These are phyloP conservation scores for Xylaria intraflava DNA, from an alignment of 495 filamentous ascomycete species.

Conservation along the genomic window DNA sequence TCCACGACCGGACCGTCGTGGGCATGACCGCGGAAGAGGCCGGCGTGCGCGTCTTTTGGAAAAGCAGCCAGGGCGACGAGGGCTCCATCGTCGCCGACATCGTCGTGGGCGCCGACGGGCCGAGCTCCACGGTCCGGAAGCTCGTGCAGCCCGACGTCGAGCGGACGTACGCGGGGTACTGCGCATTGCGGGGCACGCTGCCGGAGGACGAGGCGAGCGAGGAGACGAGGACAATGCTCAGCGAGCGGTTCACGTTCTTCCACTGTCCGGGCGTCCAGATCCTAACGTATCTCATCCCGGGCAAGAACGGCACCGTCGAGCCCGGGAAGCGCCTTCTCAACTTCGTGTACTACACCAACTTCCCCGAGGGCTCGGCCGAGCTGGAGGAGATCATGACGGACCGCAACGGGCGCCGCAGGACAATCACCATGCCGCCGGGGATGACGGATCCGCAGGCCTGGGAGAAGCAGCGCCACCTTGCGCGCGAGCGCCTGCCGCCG, in stretches of 20 bases:
- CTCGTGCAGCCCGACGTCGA: conserved; percentile 39
- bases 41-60: conserved; percentile 34
- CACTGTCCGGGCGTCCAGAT: conserved; percentile 39
- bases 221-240: conserved; percentile 16
- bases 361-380: conserved; percentile 37
- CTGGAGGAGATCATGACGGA: conserved; percentile 50
- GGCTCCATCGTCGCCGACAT: conserved; percentile 37
- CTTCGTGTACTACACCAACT: conserved; percentile 54
- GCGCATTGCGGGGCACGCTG: conserved; percentile 49
- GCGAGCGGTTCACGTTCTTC: conserved; percentile 39
- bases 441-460: conserved; percentile 36
- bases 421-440: conserved; percentile 46
- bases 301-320: conserved; percentile 39
- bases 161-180: conserved; percentile 51
- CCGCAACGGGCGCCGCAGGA: conserved; percentile 36
- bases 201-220: conserved; percentile 32
- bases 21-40: conserved; percentile 29
- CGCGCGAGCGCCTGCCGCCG: conserved; percentile 37
- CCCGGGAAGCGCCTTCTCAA: conserved; percentile 46
- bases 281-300: conserved; percentile 50
- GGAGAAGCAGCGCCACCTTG: conserved; percentile 38
- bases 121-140: conserved; percentile 45
- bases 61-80: conserved; percentile 28
- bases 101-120: conserved; percentile 51
- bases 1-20: conserved; percentile 43